Conservation (phyloP, 768 basidiomycete genomes). For the Fomitopsis pulvina region DNA sequence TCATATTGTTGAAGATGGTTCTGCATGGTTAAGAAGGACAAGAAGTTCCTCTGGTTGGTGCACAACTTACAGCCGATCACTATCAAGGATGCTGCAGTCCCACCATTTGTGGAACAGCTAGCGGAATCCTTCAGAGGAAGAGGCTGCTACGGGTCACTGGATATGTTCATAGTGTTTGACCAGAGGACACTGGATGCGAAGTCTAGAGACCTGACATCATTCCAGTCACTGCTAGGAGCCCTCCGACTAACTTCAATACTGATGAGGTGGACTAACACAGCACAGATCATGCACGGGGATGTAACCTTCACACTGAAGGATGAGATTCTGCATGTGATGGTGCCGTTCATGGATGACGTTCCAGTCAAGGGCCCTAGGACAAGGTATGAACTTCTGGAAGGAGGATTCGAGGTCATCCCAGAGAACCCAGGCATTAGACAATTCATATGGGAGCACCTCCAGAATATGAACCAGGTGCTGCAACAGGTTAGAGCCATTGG, state of each 20-base stretch:
- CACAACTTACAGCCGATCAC: constrained; percentile 19
- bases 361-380: constrained; percentile 11
- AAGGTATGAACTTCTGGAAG: constrained; percentile 8
- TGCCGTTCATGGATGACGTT: constrained; percentile 16
- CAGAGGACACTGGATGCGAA: constrained; percentile 1
- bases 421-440: constrained; percentile 23
- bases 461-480: constrained; percentile 28
- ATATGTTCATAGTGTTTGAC: constrained; percentile 11
- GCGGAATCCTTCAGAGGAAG: constrained; percentile 18
- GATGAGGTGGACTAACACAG: constrained; percentile 18
- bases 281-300: constrained; percentile 12
- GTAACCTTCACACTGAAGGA: constrained; percentile 7
- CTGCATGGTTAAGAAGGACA: constrained; percentile 16
- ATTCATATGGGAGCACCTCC: constrained; percentile 33
- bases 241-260: constrained; percentile 5
- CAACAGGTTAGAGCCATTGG: constrained; percentile 23
- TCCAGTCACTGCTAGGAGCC: constrained; percentile 10
- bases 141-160: constrained; percentile 8
- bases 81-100: constrained; percentile 13
- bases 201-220: constrained; percentile 10
- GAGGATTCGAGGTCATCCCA: constrained; percentile 14
- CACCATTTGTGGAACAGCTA: constrained; percentile 15
- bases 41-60: constrained; percentile 14
- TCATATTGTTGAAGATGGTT: constrained; percentile 21
- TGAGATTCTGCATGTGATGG: constrained; percentile 10